Evolutionary conservation across 495 filamentous ascomycete genomes (phyloP).

Genomic region (Amphirosellinia nigrospora): DNA sequence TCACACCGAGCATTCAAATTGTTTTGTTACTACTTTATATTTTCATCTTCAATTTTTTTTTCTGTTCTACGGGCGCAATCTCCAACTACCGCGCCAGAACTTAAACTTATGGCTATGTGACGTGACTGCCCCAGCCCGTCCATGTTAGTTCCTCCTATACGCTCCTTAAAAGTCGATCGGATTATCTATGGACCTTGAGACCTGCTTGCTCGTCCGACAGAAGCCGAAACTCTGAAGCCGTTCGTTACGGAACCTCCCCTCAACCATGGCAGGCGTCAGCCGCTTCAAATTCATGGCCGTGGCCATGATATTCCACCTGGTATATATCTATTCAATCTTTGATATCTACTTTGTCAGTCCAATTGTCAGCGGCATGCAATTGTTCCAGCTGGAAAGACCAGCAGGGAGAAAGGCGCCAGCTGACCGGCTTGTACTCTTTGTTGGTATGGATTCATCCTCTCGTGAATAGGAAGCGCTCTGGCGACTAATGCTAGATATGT

Average conservation of each 20-base stretch:
- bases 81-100: not conserved
- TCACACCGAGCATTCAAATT: not conserved
- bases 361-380: slow-evolving; percentile 93
- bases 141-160: not conserved
- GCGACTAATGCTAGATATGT: slow-evolving; percentile 33
- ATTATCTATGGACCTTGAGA: not conserved
- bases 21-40: not conserved
- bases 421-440: slow-evolving; percentile 88
- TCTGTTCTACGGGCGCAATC: not conserved
- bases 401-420: slow-evolving; percentile 73
- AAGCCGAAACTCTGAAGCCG: not conserved
- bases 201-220: not conserved
- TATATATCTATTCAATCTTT: slow-evolving; percentile 97
- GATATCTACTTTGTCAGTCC: slow-evolving; percentile 99
- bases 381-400: slow-evolving; percentile 72
- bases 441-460: slow-evolving; percentile 64
- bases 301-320: slow-evolving; percentile 90
- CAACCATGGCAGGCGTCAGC: slow-evolving; percentile 75
- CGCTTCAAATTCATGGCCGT: slow-evolving; percentile 89
- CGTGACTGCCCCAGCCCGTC: not conserved
- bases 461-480: not conserved
- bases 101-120: slow-evolving; percentile 16
- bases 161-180: slow-evolving; percentile 1
- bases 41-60: no score
- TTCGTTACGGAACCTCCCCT: slow-evolving; percentile 4